Evolutionary conservation across 208 protist genomes (phyloP).

Genomic region (Zelonia costaricensis): DNA sequence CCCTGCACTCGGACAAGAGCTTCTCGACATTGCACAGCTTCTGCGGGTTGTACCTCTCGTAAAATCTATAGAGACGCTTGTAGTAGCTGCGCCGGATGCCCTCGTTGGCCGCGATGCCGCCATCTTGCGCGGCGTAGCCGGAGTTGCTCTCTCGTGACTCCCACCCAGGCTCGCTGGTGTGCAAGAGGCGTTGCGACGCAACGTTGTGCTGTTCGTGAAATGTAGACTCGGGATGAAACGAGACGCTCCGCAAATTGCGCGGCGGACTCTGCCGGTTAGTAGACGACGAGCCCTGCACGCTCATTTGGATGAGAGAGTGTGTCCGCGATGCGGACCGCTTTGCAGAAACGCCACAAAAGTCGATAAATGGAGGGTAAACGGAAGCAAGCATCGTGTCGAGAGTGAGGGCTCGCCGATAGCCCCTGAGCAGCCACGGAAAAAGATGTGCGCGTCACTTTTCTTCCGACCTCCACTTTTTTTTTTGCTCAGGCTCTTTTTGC

Average conservation of each 20-base stretch:
- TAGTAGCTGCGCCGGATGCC: slow-evolving; percentile 36
- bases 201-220: slow-evolving; percentile 14
- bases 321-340: too few relatives aligned
- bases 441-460: too few relatives aligned
- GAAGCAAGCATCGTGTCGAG: too few relatives aligned
- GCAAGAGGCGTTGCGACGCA: slow-evolving; percentile 6
- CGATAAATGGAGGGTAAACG: too few relatives aligned
- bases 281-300: not conserved
- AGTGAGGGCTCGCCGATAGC: too few relatives aligned
- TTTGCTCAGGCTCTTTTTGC: too few relatives aligned
- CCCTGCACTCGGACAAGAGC: slow-evolving; percentile 45
- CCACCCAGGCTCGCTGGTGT: slow-evolving; percentile 39
- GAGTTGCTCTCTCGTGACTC: slow-evolving; percentile 58
- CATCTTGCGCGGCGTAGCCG: slow-evolving; percentile 39
- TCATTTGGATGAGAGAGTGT: too few relatives aligned
- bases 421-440: too few relatives aligned
- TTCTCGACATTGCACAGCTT: slow-evolving; percentile 62
- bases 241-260: not conserved
- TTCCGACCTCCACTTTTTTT: too few relatives aligned
- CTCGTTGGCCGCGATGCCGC: slow-evolving; percentile 21
- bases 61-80: slow-evolving; percentile 62
- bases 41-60: slow-evolving; percentile 73
- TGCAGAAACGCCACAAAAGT: too few relatives aligned
- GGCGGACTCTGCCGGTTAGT: not conserved
- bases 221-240: slow-evolving; percentile 20